Evolutionary conservation across 1,139 yeast species (phyloP), one percentile per base, ranked within the genome.

Genomic region (Yamadazyma jaroonii): DNA sequence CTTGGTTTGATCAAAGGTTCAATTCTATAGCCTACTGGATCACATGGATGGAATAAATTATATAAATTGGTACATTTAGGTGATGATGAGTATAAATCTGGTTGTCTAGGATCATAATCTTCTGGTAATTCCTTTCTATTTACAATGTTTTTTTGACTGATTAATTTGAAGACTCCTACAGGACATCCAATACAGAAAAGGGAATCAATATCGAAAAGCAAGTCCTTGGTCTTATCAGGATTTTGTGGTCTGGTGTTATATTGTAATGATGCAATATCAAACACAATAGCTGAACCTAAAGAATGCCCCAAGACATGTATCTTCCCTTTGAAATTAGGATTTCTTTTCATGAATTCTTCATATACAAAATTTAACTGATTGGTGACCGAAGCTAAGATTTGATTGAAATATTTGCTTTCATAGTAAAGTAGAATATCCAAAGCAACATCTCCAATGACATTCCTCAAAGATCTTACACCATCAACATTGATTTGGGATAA

Each of bases 241-340:
- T 52, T 53, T 1, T 42, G 46, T 1, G 60, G 56, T 2, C 46
- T 28, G 3, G 51, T 42, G 32, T 60, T 57, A 1, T 80, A 78
- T 53, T 84, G 94, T 23, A 67, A 56, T 2, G 85, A 68, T 28
- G 89, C 59, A 27, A 92, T 68, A 57, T 92, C 98, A 48, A 87
- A 79, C 1, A 84, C 75, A 38, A 92, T 87, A 1, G 92, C 83
- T 12, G 95, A 84, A 0, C 98, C 98, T 21, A 92, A 62, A 0
- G 97, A 89, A 58, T 92, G 98, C 1, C 97, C 97, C 51, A 92
- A 67, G 2, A 92, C 58, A 50, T 90, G 89, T 0, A 89, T 81
- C 43, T 81, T 77, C 0, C 97, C 97, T 15, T 77, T 68, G 59
- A 88, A 89, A 12, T 73, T 63, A 0, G 96, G 96, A 50, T 90